These are phyloP conservation scores for Cerioporus squamosus DNA, from an alignment of 1,284 basidiomycete genomes.

Conservation along the genomic window DNA sequence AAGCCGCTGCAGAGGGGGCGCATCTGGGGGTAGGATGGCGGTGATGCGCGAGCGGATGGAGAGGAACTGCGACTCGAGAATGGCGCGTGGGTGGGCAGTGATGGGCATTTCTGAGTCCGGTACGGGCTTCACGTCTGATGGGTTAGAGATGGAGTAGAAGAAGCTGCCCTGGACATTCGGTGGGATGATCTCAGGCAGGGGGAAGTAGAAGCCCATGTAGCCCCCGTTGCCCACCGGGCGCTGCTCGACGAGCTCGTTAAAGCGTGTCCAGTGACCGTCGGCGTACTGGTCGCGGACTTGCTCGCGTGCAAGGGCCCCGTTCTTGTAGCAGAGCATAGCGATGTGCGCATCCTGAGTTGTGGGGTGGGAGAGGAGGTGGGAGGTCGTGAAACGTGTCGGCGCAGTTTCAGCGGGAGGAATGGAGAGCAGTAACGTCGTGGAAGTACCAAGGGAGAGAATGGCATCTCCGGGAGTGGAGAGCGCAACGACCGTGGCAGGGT, in stretches of 20 bases:
- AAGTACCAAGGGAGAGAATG: constrained; percentile 89
- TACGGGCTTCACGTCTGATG: constrained; percentile 32
- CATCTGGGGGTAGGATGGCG: constrained; percentile 65
- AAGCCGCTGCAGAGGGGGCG: constrained; percentile 66
- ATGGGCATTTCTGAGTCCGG: constrained; percentile 47
- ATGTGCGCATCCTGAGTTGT: constrained; percentile 64
- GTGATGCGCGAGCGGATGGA: constrained; percentile 74
- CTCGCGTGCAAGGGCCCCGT: constrained; percentile 83
- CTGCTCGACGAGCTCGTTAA: constrained; percentile 69
- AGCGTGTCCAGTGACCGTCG: constrained; percentile 67
- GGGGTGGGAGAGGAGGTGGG: constrained; percentile 75
- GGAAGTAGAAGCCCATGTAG: constrained; percentile 72
- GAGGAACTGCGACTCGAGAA: constrained; percentile 86
- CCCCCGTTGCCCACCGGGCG: constrained; percentile 66
- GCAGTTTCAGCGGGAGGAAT: constrained; percentile 62
- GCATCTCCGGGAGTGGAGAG: constrained; percentile 85
- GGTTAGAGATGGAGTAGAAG: constrained; percentile 48
- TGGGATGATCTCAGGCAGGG: constrained; percentile 85
- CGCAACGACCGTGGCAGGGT: constrained; percentile 86
- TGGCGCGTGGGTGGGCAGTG: constrained; percentile 73
- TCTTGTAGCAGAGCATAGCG: constrained; percentile 86
- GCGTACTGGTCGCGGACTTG: constrained; percentile 77
- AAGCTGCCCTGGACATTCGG: constrained; percentile 71
- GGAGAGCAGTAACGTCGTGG: constrained; percentile 86
- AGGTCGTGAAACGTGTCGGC: constrained; percentile 74